A percentile compares a stretch with the other conserved stretches of the same genome.
Evolutionary conservation across 306 rosid genomes (phyloP).

Genomic region (Pterocarpus santalinus): DNA sequence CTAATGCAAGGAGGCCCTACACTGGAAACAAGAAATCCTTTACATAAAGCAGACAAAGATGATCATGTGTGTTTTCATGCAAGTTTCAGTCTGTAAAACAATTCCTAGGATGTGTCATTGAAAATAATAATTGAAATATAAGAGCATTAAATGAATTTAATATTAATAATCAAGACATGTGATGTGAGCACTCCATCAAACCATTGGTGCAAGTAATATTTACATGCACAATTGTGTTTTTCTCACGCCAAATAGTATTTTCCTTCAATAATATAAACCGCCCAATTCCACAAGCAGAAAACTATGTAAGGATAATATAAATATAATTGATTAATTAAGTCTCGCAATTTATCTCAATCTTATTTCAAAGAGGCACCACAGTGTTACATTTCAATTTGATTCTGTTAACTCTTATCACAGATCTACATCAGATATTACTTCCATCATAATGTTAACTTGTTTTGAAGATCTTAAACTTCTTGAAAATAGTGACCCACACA

Average conservation of each 20-base stretch:
- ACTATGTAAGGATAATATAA: background rate
- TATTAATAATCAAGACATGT: background rate
- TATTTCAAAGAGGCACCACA: constrained; percentile 17
- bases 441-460: constrained; percentile 4
- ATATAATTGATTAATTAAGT: constrained; percentile 18
- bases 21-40: constrained; percentile 76
- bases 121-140: constrained; percentile 14
- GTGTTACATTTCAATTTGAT: constrained; percentile 17
- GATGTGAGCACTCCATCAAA: background rate
- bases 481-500: background rate
- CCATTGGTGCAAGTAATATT: constrained; percentile 10
- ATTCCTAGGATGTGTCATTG: background rate
- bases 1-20: constrained; percentile 73
- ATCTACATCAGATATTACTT: constrained; percentile 11
- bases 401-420: constrained; percentile 9
- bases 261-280: constrained; percentile 14
- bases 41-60: constrained; percentile 43
- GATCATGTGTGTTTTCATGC: constrained; percentile 17
- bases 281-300: constrained; percentile 7
- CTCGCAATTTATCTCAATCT: background rate
- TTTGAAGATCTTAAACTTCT: constrained; percentile 15
- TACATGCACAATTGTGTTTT: constrained; percentile 4
- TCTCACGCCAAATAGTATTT: background rate
- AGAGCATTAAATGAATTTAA: constrained; percentile 16
- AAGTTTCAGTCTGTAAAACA: constrained; percentile 17